Conservation (phyloP, 2,329 filamentous ascomycete genomes). For the Cryoendolithus antarcticus region DNA sequence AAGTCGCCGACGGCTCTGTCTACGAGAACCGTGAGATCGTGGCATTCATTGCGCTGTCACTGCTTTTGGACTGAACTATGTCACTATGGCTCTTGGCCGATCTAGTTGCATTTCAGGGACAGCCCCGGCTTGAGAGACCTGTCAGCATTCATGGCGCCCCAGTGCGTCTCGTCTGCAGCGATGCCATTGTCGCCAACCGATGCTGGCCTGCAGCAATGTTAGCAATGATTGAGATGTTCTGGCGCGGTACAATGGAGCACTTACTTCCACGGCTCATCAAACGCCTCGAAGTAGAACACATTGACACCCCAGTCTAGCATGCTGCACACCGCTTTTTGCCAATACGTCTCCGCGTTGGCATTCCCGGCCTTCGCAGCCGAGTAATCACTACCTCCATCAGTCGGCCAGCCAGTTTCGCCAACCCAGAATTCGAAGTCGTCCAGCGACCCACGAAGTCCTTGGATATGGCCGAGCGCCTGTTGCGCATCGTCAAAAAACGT, state of each 20-base stretch:
- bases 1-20: too few relatives aligned
- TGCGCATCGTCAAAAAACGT: slow-evolving; percentile 57
- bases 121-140: slow-evolving; percentile 42
- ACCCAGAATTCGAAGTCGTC: slow-evolving; percentile 53
- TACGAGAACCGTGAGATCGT: too few relatives aligned
- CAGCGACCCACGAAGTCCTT: slow-evolving; percentile 31
- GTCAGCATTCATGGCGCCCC: slow-evolving; percentile 54
- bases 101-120: slow-evolving; percentile 29
- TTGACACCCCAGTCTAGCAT: slow-evolving; percentile 45
- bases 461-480: slow-evolving; percentile 51
- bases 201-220: slow-evolving; percentile 30
- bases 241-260: too few relatives aligned
- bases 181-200: slow-evolving; percentile 51
- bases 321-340: slow-evolving; percentile 39
- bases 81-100: too few relatives aligned
- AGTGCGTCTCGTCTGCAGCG: slow-evolving; percentile 51
- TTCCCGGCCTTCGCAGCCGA: slow-evolving; percentile 48
- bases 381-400: slow-evolving; percentile 49
- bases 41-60: too few relatives aligned
- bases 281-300: slow-evolving; percentile 62
- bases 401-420: slow-evolving; percentile 58
- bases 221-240: neutral
- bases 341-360: slow-evolving; percentile 48
- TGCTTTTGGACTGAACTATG: too few relatives aligned
- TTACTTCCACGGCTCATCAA: slow-evolving; percentile 44